Base-by-base conservation (phyloP, 1,139 yeast genomes). In the Blastobotrys capitulatus region DNA sequence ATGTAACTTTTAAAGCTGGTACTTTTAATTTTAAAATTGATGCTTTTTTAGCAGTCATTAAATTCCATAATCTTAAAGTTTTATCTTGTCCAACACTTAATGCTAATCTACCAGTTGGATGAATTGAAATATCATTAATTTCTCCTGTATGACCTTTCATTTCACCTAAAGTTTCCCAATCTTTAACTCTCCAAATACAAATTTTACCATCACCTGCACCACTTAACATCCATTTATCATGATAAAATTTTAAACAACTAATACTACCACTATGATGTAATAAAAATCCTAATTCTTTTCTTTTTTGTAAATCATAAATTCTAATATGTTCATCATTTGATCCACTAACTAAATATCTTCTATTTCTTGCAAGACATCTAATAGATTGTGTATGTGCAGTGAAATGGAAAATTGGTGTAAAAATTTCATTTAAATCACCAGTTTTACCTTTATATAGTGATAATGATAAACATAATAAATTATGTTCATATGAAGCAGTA, bases 11-110 rank as follows among this genome's bases (percentile, higher is more conserved):
- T 34, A 63, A 49, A 1, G 71, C 90, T 83, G 59, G 82, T 42
- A 86, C 86, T 60, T 78, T 82, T 48, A 90, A 73, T 61, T 85
- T 88, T 64, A 89, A 72, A 9, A 80, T 75, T 1, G 96, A 90
- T 6, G 98, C 97, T 69, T 89, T 90, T 64, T 87, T 86, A n/a
- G 89, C 95, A 3, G 97, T 90, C 97, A 92, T 89, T 59, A 94
- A 73, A 64, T 92, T 92, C 98, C 98, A 92, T 54, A 92, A 74
- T 61, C 94, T 75, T 37, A 94, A 76, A 9, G 95, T 85, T 54
- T 78, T 78, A 68, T 92, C 98, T 40, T 78, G 81, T 46, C 95
- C 87, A 6, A 88, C 96, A 52, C 95, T 84, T 32, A 94, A 79
- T 8, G 96, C 97, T 48, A 92, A 82, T 68, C 89, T 78, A 16